A percentile compares a stretch with the other conserved stretches of the same genome.
Conservation (phyloP, 163 green algal species). For the Coccomyxa subellipsoidea region DNA sequence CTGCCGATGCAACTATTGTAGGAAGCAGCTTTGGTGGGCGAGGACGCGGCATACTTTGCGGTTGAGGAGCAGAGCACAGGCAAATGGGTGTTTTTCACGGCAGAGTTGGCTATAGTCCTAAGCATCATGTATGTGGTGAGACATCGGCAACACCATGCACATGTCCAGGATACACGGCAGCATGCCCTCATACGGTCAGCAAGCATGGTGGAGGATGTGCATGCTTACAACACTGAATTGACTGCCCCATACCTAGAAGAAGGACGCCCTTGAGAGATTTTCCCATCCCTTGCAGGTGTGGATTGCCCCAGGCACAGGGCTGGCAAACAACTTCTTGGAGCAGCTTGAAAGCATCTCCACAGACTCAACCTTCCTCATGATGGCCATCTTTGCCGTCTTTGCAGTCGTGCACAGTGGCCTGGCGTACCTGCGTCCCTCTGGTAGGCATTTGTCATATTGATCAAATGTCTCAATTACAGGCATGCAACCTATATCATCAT, state of each 20-base stretch:
- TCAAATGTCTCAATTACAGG: background rate
- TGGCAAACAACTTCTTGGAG: constrained; percentile 74
- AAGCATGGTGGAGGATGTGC: no score
- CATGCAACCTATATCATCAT: no score
- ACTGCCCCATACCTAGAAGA: no score
- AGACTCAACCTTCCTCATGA: constrained; percentile 73
- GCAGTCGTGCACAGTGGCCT: constrained; percentile 84
- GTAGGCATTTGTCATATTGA: constrained; percentile 18
- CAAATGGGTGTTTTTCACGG: constrained; percentile 81
- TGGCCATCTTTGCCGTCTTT: constrained; percentile 87
- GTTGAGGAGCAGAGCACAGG: constrained; percentile 62
- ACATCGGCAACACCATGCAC: background rate
- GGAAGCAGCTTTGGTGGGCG: constrained; percentile 43
- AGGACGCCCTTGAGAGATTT: background rate
- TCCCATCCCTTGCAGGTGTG: constrained; percentile 70
- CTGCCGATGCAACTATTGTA: background rate
- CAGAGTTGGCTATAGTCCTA: constrained; percentile 74
- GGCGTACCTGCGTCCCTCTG: constrained; percentile 76
- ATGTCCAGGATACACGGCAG: background rate
- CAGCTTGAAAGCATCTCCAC: constrained; percentile 46
- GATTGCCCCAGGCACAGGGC: constrained; percentile 77
- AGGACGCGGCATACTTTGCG: constrained; percentile 87
- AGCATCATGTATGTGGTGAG: constrained; percentile 75
- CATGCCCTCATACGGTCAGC: no score
- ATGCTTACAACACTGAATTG: no score